These are phyloP conservation scores for Colletotrichum shisoi DNA, from an alignment of 2,329 filamentous ascomycete genomes.

Conservation along the genomic window DNA sequence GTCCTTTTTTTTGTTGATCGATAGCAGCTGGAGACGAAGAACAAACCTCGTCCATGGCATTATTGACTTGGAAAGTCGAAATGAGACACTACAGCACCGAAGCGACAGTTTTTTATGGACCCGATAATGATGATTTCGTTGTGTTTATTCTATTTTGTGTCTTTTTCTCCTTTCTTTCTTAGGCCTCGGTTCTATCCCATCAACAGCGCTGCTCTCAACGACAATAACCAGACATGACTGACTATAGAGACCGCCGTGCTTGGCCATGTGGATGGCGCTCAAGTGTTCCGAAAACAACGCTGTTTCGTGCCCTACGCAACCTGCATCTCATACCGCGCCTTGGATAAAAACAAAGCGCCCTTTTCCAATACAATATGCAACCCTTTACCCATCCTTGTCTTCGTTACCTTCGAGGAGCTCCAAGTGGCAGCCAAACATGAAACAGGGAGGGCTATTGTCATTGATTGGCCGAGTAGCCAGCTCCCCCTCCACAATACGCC, in stretches of 20 bases:
- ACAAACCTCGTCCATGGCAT: too few species aligned
- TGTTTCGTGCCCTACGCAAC: not conserved
- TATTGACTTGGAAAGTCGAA: not conserved
- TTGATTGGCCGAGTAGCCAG: not conserved
- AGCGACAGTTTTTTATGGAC: not conserved
- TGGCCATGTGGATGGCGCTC: not conserved
- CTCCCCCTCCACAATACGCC: not conserved
- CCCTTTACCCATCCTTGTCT: not conserved
- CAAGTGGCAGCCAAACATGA: not conserved
- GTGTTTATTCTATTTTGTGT: not conserved
- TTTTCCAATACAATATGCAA: not conserved
- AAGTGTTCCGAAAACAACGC: not conserved
- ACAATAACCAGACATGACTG: not conserved
- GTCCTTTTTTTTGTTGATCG: too few species aligned
- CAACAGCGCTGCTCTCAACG: not conserved
- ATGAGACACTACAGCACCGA: not conserved
- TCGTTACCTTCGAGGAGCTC: not conserved
- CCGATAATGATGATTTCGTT: not conserved
- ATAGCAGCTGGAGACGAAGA: too few species aligned
- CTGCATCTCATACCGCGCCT: not conserved
- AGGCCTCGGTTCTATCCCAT: conserved; percentile 18
- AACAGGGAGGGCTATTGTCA: not conserved
- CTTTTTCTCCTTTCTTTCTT: conserved; percentile 7
- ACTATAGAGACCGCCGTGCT: not conserved
- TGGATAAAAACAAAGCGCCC: not conserved